Evolutionary conservation across 495 filamentous ascomycete genomes (phyloP).

Genomic region (Rhizodiscina lignyota): DNA sequence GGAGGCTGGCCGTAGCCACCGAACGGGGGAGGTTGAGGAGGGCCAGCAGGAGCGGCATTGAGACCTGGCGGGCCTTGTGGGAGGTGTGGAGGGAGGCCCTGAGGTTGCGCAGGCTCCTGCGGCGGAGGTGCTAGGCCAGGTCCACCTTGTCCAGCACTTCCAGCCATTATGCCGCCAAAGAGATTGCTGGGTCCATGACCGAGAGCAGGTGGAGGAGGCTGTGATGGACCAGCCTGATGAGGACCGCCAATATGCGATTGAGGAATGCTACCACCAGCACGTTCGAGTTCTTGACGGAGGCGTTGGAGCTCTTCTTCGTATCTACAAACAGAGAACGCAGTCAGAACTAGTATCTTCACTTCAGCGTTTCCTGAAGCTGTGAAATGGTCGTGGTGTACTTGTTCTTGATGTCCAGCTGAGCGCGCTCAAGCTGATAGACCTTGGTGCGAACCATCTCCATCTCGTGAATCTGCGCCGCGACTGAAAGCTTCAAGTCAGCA

Average conservation of each 20-base stretch:
- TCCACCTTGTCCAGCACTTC: conserved; percentile 58
- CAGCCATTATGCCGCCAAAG: conserved; percentile 91
- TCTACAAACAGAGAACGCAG: too few species aligned
- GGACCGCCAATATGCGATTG: conserved; percentile 43
- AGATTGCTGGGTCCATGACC: conserved; percentile 84
- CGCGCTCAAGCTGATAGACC: conserved; percentile 77
- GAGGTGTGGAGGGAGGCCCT: conserved; percentile 18
- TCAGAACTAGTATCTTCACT: not conserved
- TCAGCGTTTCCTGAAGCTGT: not conserved
- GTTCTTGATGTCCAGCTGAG: conserved; percentile 68
- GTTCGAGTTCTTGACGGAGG: conserved; percentile 77
- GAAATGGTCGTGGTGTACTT: conserved; percentile 45
- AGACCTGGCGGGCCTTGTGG: conserved; percentile 20
- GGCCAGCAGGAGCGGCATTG: conserved; percentile 19
- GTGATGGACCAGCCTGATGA: conserved; percentile 60
- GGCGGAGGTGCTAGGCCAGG: conserved; percentile 76
- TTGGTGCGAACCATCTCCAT: conserved; percentile 85
- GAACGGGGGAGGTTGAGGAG: conserved; percentile 19
- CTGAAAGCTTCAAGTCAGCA: conserved; percentile 28
- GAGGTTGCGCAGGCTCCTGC: conserved; percentile 43
- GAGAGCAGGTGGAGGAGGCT: conserved; percentile 69
- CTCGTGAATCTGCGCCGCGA: conserved; percentile 73
- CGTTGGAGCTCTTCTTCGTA: conserved; percentile 84
- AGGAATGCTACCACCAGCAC: conserved; percentile 56
- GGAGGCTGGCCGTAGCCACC: conserved; percentile 29